Conservation (phyloP, 371 early-diverging fungal species). For the Apophysomyces trapeziformis region DNA sequence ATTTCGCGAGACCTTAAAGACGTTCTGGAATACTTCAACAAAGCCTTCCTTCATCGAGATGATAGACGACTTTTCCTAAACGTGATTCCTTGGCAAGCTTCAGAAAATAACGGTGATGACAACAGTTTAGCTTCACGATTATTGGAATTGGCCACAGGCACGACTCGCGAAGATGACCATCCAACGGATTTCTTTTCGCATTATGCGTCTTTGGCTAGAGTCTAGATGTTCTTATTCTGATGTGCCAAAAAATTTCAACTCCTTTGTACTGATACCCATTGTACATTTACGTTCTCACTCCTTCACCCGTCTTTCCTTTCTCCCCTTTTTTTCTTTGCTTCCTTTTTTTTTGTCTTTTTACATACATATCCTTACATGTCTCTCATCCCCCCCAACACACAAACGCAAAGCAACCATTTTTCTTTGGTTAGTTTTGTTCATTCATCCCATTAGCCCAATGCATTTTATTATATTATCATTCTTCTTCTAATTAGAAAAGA, state of each 20-base stretch:
- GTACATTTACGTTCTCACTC: conserved; percentile 1
- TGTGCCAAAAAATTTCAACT: conserved; percentile 1
- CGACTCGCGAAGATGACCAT: conserved; percentile 13
- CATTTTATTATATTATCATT: background rate
- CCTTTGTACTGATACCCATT: conserved; percentile 5
- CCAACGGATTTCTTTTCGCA: conserved; percentile 4
- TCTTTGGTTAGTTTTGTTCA: background rate
- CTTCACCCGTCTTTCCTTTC: background rate
- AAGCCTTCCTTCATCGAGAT: conserved; percentile 32
- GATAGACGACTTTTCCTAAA: conserved; percentile 30
- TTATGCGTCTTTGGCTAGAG: conserved; percentile 3
- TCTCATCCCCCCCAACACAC: background rate
- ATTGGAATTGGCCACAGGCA: conserved; percentile 11
- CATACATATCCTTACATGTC: background rate
- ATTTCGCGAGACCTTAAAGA: conserved; percentile 40
- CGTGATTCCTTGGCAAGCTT: conserved; percentile 37
- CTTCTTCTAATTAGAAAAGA: background rate
- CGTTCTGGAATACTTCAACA: conserved; percentile 44
- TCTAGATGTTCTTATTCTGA: background rate
- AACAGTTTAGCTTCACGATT: conserved; percentile 1
- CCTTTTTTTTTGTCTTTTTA: background rate
- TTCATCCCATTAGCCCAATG: background rate
- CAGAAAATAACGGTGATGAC: background rate
- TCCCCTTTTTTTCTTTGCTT: background rate
- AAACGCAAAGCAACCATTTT: background rate